Conservation (phyloP, 805 yeast genomes). For the Ascoidea tarda region DNA sequence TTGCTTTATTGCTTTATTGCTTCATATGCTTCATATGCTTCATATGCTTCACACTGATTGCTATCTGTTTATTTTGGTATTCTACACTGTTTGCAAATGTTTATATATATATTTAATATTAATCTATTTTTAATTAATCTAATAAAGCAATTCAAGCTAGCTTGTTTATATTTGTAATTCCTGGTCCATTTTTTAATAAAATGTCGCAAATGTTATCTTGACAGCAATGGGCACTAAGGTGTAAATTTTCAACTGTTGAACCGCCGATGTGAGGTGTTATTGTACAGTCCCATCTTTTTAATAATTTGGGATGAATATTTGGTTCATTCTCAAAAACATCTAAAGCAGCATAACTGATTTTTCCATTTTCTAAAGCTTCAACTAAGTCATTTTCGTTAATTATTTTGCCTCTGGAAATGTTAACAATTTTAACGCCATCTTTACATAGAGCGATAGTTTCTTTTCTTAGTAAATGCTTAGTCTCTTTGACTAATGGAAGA, state of each 20-base stretch:
- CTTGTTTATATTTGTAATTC: neutral
- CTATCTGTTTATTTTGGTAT: no score
- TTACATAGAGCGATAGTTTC: slow-evolving; percentile 56
- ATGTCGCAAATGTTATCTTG: neutral
- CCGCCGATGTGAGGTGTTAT: slow-evolving; percentile 83
- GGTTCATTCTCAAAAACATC: slow-evolving; percentile 76
- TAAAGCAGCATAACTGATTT: slow-evolving; percentile 52
- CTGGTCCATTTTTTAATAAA: neutral
- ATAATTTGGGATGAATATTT: slow-evolving; percentile 43
- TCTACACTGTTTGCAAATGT: no score
- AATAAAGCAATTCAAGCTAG: no score
- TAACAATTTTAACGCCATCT: slow-evolving; percentile 59
- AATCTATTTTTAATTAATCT: no score
- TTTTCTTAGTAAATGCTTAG: slow-evolving; percentile 25
- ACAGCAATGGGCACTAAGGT: slow-evolving; percentile 32
- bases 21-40: no score
- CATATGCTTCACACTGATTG: no score
- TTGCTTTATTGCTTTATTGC: no score
- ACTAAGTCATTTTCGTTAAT: slow-evolving; percentile 51
- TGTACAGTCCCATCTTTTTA: slow-evolving; percentile 53
- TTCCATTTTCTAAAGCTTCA: slow-evolving; percentile 43
- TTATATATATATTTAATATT: no score
- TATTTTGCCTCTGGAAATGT: slow-evolving; percentile 84
- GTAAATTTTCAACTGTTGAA: slow-evolving; percentile 61
- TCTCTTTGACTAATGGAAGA: slow-evolving; percentile 25